phyloP scores from a whole-genome alignment of 2,329 filamentous ascomycete species.

The Spiromastix sp. region DNA sequence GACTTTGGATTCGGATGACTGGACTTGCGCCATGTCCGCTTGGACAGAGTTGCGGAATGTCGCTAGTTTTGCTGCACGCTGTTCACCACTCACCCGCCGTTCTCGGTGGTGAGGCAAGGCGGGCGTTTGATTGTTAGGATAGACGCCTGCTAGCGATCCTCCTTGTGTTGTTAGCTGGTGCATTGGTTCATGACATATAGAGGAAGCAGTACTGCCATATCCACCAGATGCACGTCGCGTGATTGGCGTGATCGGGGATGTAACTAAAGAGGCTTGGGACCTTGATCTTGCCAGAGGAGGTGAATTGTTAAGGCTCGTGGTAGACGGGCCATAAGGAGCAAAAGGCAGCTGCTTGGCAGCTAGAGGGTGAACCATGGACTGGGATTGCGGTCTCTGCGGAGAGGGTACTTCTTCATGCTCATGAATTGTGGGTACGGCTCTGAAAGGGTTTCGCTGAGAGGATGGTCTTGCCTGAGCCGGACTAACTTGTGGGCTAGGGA shows the following conservation, averaged over 20 bases:
- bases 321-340: neutral
- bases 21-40: constrained; percentile 44
- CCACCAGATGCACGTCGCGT: constrained; percentile 15
- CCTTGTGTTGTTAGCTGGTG: too few species aligned
- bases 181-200: constrained; percentile 54
- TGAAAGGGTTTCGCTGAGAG: too few species aligned
- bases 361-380: neutral
- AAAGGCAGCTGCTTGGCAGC: neutral
- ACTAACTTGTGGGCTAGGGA: too few species aligned
- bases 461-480: too few species aligned
- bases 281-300: neutral
- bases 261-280: neutral
- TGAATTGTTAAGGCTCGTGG: neutral
- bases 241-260: neutral
- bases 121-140: too few species aligned
- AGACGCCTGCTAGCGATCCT: too few species aligned
- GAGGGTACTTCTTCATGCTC: neutral
- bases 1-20: constrained; percentile 22
- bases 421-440: neutral
- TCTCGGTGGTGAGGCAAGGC: too few species aligned
- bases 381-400: neutral
- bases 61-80: constrained; percentile 48
- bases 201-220: constrained; percentile 61
- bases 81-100: too few species aligned
- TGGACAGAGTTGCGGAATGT: constrained; percentile 58